Evolutionary conservation across 2,329 filamentous ascomycete genomes (phyloP).

Genomic region (Arthrobotrys megalospora): DNA sequence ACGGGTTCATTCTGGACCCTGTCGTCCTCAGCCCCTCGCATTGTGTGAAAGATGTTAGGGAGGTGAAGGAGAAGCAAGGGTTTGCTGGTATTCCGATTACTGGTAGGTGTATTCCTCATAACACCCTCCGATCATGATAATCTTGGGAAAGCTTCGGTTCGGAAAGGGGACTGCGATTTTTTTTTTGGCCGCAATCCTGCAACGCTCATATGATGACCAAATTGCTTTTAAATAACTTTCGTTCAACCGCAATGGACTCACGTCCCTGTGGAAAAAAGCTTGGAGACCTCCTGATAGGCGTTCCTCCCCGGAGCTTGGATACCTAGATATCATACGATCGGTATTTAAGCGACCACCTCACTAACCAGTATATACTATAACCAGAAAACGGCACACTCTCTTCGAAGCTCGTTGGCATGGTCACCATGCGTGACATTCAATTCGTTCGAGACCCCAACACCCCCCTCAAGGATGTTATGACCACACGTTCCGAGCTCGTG

Average conservation of each 20-base stretch:
- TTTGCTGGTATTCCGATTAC: constrained; percentile 99
- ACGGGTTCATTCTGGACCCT: constrained; percentile 97
- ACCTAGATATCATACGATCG: neutral
- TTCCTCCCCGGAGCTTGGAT: constrained; percentile 2
- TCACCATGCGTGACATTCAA: constrained; percentile 97
- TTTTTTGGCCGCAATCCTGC: neutral
- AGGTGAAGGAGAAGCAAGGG: constrained; percentile 96
- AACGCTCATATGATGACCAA: constrained; percentile 81
- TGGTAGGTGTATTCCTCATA: constrained; percentile 76
- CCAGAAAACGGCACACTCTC: constrained; percentile 91
- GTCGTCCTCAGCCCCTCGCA: constrained; percentile 89
- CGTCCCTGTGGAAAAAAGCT: constrained; percentile 83
- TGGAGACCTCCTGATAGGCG: constrained; percentile 60
- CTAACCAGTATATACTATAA: constrained; percentile 65
- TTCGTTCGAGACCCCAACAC: constrained; percentile 84
- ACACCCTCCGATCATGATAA: constrained; percentile 43
- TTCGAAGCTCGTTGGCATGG: constrained; percentile 96
- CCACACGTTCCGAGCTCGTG: constrained; percentile 81
- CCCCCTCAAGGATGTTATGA: constrained; percentile 91
- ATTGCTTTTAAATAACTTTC: constrained; percentile 94
- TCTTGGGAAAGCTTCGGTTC: neutral
- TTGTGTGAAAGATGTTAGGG: constrained; percentile 90
- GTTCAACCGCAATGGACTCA: constrained; percentile 97
- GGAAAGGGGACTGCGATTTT: neutral
- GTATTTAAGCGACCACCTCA: neutral